These are phyloP conservation scores for Mycena maculata DNA, from an alignment of 768 basidiomycete species.

Conservation along the genomic window DNA sequence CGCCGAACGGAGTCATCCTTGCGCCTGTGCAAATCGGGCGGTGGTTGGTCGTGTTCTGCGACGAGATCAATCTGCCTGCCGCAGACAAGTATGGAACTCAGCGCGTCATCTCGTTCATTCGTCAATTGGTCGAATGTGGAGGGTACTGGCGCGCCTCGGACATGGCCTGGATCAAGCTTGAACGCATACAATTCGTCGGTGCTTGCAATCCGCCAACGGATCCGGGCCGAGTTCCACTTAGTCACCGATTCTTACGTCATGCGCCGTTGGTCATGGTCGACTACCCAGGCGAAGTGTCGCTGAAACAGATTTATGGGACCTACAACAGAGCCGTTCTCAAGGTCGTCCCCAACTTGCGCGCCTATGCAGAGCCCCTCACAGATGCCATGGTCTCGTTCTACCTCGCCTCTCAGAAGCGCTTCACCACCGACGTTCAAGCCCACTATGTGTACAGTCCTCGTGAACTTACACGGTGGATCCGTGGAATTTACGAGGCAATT, in stretches of 20 bases:
- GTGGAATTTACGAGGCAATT: constrained; percentile 97
- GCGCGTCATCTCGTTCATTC: constrained; percentile 97
- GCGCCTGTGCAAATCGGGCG: constrained; percentile 95
- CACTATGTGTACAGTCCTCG: constrained; percentile 99
- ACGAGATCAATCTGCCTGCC: constrained; percentile 98
- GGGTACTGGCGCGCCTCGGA: constrained; percentile 96
- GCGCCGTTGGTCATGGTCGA: constrained; percentile 99
- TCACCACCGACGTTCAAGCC: constrained; percentile 97
- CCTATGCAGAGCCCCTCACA: constrained; percentile 94
- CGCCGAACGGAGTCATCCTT: constrained; percentile 96
- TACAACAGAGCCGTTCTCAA: constrained; percentile 97
- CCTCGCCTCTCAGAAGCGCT: constrained; percentile 90
- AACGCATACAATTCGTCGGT: constrained; percentile 99
- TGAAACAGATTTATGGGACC: constrained; percentile 98
- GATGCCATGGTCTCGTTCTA: constrained; percentile 98
- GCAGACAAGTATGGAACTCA: constrained; percentile 99
- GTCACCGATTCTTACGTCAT: constrained; percentile 96
- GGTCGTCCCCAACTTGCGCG: constrained; percentile 91
- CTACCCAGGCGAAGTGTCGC: constrained; percentile 95
- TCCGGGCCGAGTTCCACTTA: constrained; percentile 98
- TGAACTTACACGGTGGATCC: constrained; percentile 97
- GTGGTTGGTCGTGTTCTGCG: constrained; percentile 99
- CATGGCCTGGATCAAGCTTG: constrained; percentile 97
- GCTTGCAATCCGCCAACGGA: constrained; percentile 99
- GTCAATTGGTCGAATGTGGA: constrained; percentile 93